Base-by-base conservation (phyloP, 257 asterid genomes). In the Leptodermis oblonga region DNA sequence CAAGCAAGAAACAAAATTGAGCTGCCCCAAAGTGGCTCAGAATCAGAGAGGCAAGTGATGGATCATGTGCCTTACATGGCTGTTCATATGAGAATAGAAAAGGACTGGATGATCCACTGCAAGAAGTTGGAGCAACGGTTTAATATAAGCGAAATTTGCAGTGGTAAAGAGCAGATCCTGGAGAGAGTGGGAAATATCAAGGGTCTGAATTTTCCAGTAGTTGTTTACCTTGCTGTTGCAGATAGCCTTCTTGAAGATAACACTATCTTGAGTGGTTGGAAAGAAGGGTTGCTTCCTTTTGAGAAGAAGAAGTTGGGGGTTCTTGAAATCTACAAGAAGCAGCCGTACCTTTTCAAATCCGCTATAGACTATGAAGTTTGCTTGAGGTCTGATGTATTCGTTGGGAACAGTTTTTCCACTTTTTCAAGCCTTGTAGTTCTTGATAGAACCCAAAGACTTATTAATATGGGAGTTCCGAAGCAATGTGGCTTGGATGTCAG, bases 21-120 rank as follows among this genome's bases (percentile, higher is more conserved):
- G 68, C 54, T 31, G 11, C 59, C 72, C 48, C 74, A 70, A 36
- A 72, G 34, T 48, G 77, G 34, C 18, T 7, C 45, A 20, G 56
- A 59, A 36, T 15, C 51, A 54, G n/a, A n/a, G n/a, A n/a, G n/a
- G n/a, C n/a, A n/a, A 2, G 28, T 28, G 20, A 45, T 62, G 17
- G 67, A 71, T 55, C 73, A 56, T 5, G 76, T 70, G 68, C 93
- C 92, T 3, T 93, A 83, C 62, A 75, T 88, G 12, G 94, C 97
- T 14, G 96, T 93, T 54, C 98, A 93, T 81, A 90, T 88, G 98
- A 93, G 98, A 79, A 88, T 93, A 18, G 98, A 90, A 70, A 93
- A 82, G 64, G 98, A 93, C 64, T 93, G 98, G 98, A 88, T 85
- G 92, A 90, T 93, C 70, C 98, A 93, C 67, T 93, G 98, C 80